phyloP scores from a whole-genome alignment of 2,329 filamentous ascomycete species.

The Sarocladium strictum region DNA sequence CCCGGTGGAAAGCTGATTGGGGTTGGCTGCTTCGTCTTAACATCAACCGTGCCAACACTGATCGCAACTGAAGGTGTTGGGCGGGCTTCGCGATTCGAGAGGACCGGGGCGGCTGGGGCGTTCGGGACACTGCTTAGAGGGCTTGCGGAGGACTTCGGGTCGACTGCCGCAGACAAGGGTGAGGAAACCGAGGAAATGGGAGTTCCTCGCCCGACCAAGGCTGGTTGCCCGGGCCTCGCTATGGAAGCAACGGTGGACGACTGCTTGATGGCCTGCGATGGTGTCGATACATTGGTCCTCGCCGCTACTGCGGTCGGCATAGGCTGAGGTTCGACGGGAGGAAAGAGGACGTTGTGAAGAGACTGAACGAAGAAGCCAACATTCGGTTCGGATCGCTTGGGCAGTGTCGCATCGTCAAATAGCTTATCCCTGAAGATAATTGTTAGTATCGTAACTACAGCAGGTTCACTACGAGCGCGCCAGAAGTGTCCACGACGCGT shows the following conservation, averaged over 20 bases:
- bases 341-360: conserved; percentile 1
- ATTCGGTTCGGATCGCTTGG: background rate
- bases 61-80: background rate
- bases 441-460: conserved; percentile 16
- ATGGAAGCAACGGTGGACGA: background rate
- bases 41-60: background rate
- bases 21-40: conserved; percentile 11
- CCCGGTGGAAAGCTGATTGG: conserved; percentile 27
- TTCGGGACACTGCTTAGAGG: background rate
- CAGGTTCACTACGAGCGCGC: conserved; percentile 11
- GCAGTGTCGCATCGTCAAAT: conserved; percentile 6
- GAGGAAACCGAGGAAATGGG: background rate
- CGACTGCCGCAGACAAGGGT: background rate
- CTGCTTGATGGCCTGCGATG: conserved; percentile 2
- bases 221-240: background rate
- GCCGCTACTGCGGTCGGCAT: conserved; percentile 2
- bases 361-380: conserved; percentile 7
- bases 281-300: background rate
- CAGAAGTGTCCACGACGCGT: conserved; percentile 6
- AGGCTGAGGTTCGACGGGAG: background rate
- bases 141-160: conserved; percentile 6
- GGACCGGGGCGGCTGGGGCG: background rate
- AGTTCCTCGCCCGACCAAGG: background rate
- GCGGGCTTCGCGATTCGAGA: background rate
- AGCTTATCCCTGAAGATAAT: conserved; percentile 24